Evolutionary conservation across 2,329 filamentous ascomycete genomes (phyloP).

Genomic region (Trichoderma sp.): DNA sequence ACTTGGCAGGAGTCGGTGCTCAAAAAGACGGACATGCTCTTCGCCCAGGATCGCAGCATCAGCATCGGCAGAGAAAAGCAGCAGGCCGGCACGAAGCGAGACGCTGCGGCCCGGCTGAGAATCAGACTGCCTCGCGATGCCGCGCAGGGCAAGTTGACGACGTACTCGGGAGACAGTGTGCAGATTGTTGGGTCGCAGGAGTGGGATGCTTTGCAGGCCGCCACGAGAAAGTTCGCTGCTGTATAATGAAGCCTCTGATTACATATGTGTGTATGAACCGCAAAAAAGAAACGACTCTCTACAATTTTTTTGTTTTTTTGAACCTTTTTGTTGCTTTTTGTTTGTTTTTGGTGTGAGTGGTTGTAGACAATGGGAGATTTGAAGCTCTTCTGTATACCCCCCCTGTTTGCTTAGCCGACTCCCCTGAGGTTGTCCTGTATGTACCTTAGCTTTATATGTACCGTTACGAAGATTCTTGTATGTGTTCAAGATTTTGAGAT

Average conservation of each 20-base stretch:
- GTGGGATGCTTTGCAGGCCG: slow-evolving; percentile 55
- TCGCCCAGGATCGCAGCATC: slow-evolving; percentile 25
- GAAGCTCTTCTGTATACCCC: slow-evolving; percentile 17
- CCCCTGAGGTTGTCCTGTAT: background rate
- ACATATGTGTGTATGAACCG: slow-evolving; percentile 2
- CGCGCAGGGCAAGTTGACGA: slow-evolving; percentile 41
- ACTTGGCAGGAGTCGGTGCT: slow-evolving; percentile 56
- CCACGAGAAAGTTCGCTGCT: slow-evolving; percentile 31
- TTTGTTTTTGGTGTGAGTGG: background rate
- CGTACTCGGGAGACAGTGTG: slow-evolving; percentile 32
- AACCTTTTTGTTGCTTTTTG: background rate
- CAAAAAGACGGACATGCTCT: slow-evolving; percentile 49
- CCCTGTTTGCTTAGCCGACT: slow-evolving; percentile 1
- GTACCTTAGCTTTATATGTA: background rate
- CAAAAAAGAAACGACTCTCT: background rate
- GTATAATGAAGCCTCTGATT: slow-evolving; percentile 25
- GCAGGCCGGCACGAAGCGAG: slow-evolving; percentile 29
- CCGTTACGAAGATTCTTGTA: slow-evolving; percentile 3
- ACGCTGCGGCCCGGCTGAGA: slow-evolving; percentile 47
- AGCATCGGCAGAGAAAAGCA: slow-evolving; percentile 30
- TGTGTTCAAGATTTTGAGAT: background rate
- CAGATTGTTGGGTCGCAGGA: slow-evolving; percentile 54
- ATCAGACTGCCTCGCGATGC: slow-evolving; percentile 46
- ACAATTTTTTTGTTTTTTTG: background rate
- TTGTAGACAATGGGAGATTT: background rate